phyloP scores from a whole-genome alignment of 306 rosid species.

The Potentilla sterilis region DNA sequence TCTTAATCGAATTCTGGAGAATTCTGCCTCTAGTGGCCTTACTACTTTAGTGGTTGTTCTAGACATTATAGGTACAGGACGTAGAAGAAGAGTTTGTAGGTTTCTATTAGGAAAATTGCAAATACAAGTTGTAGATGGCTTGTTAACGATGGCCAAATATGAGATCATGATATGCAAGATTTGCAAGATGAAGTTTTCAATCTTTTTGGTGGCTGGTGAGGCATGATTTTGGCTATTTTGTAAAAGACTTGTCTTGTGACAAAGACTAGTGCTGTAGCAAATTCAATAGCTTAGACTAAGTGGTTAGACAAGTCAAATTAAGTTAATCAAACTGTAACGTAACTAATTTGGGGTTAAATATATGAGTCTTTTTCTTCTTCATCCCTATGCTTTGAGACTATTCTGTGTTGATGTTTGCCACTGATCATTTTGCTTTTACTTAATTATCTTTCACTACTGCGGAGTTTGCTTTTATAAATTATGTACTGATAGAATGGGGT shows the following conservation, averaged over 20 bases:
- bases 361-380: not conserved
- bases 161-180: not conserved
- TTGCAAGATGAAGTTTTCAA: not conserved
- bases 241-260: not conserved
- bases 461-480: not conserved
- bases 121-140: too few relatives aligned
- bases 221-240: not conserved
- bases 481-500: not conserved
- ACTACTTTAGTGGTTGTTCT: too few relatives aligned
- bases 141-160: not conserved
- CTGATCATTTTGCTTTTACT: not conserved
- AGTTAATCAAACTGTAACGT: not conserved
- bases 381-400: not conserved
- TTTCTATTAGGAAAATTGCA: too few relatives aligned
- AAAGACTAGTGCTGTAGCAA: not conserved
- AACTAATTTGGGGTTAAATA: not conserved
- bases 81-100: too few relatives aligned
- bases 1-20: not conserved
- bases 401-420: not conserved
- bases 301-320: conserved; percentile 6
- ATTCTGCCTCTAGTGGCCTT: too few relatives aligned
- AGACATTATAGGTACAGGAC: too few relatives aligned
- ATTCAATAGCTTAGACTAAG: not conserved
- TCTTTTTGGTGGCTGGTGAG: not conserved
- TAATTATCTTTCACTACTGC: not conserved